phyloP scores from a whole-genome alignment of 345 rosid species.

The Citrus hindsii region DNA sequence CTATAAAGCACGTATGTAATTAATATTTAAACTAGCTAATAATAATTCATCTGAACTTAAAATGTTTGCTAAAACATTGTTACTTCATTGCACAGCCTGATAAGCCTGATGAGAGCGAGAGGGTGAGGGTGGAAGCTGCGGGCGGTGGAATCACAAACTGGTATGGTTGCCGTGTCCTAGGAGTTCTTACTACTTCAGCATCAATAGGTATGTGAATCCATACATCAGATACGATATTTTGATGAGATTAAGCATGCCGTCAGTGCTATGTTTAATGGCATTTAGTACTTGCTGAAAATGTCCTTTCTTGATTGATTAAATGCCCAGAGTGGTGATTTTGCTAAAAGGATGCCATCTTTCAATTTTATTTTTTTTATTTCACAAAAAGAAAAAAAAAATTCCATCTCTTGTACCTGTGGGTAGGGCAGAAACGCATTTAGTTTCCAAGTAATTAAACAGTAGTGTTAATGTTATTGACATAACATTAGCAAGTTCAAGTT shows the following conservation, averaged over 20 bases:
- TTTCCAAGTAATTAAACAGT: too few relatives aligned
- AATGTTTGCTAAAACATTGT: too few relatives aligned
- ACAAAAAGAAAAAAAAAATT: too few relatives aligned
- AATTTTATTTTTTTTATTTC: background rate
- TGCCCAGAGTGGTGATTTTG: background rate
- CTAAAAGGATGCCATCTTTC: background rate
- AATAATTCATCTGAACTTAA: background rate
- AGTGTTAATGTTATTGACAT: too few relatives aligned
- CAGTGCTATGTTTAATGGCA: background rate
- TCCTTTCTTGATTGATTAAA: background rate
- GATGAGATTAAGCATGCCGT: background rate
- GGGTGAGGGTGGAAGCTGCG: slow-evolving; percentile 22
- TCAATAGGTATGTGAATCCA: slow-evolving; percentile 20
- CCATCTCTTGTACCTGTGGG: background rate
- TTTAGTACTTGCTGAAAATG: background rate
- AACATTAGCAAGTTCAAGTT: too few relatives aligned
- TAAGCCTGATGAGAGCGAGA: slow-evolving; percentile 22
- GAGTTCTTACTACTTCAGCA: slow-evolving; percentile 26
- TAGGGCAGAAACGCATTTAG: background rate
- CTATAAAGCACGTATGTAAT: too few relatives aligned
- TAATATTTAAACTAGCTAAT: too few relatives aligned
- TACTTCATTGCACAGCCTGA: slow-evolving; percentile 14
- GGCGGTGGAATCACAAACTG: slow-evolving; percentile 20
- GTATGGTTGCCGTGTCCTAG: slow-evolving; percentile 9
- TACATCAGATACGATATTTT: background rate